phyloP scores from a whole-genome alignment of 2,329 filamentous ascomycete species.

The Triangularia setosa region DNA sequence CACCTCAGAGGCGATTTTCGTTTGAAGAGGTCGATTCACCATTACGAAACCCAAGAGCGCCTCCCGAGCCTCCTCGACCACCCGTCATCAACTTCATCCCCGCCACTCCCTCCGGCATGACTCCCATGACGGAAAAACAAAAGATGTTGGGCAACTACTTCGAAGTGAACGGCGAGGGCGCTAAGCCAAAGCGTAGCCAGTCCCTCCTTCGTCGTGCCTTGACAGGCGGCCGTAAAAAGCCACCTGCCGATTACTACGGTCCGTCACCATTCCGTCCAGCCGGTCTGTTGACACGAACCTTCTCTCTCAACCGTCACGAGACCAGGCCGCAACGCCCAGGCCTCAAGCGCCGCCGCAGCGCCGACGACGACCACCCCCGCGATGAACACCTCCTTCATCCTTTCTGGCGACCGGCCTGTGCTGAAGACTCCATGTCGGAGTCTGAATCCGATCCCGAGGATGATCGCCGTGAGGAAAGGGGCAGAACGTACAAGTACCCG shows the following conservation, averaged over 20 bases:
- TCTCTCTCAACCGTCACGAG: constrained; percentile 49
- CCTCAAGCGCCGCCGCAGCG: constrained; percentile 37
- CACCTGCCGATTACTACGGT: constrained; percentile 44
- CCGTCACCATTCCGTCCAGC: constrained; percentile 38
- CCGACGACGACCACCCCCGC: constrained; percentile 44
- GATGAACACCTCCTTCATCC: constrained; percentile 57
- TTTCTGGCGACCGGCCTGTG: constrained; percentile 56
- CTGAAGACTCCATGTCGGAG: constrained; percentile 30
- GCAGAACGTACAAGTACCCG: constrained; percentile 44
- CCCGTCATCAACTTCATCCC: constrained; percentile 57
- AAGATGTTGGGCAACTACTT: constrained; percentile 52
- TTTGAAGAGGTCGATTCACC: constrained; percentile 58
- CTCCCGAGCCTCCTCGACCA: constrained; percentile 49
- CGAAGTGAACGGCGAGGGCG: constrained; percentile 38
- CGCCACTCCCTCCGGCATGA: constrained; percentile 58
- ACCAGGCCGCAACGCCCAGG: constrained; percentile 30
- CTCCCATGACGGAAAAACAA: constrained; percentile 51
- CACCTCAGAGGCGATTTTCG: constrained; percentile 45
- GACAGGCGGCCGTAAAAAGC: constrained; percentile 45
- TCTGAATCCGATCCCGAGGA: constrained; percentile 30
- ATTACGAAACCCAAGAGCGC: constrained; percentile 57
- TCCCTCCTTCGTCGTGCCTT: constrained; percentile 55
- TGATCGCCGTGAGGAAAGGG: constrained; percentile 31
- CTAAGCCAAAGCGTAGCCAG: constrained; percentile 42
- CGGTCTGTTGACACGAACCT: constrained; percentile 45